Evolutionary conservation across 495 filamentous ascomycete species (phyloP), one percentile per base, ranked within the genome.

Genomic region (Symbiotaphrina buchneri): DNA sequence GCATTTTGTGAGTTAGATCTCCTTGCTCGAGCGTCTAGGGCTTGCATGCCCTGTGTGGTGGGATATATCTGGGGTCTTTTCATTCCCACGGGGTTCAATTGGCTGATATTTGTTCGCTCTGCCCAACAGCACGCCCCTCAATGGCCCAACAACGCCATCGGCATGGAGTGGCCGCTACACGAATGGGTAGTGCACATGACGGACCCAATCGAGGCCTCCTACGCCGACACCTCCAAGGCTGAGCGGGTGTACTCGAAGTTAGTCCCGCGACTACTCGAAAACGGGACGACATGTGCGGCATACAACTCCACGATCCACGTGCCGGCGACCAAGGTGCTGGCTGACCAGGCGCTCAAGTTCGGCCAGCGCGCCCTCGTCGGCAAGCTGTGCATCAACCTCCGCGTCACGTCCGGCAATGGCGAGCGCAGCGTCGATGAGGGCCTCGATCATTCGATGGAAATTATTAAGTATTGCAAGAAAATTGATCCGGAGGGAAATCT

Each of bases 81-180:
- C n/a, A n/a, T n/a, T n/a, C n/a, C n/a, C n/a, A n/a, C n/a, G n/a
- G n/a, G n/a, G n/a, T n/a, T n/a, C n/a, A n/a, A n/a, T n/a, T n/a
- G n/a, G n/a, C n/a, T n/a, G n/a, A n/a, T n/a, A n/a, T n/a, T n/a
- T n/a, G n/a, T n/a, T n/a, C n/a, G n/a, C n/a, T n/a, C n/a, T n/a
- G n/a, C n/a, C n/a, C n/a, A n/a, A n/a, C 70, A 65, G 36, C 68
- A 74, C 37, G 68, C 68, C 4, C 67, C 68, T 4, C 68, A 74
- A 41, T 71, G 59, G 58, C 52, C 61, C 8, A 61, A 70, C 36
- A 59, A 65, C 24, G 68, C 66, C 0, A 46, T 67, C 3, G 67
- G 67, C 8, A 59, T 62, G 28, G 63, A 64, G 8, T 52, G 59
- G 36, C 52, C 58, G 18, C 54, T 74, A 14, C 47, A 70, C 0